These are phyloP conservation scores for Metschnikowia picachoensis DNA, from an alignment of 805 yeast genomes.

Conservation along the genomic window DNA sequence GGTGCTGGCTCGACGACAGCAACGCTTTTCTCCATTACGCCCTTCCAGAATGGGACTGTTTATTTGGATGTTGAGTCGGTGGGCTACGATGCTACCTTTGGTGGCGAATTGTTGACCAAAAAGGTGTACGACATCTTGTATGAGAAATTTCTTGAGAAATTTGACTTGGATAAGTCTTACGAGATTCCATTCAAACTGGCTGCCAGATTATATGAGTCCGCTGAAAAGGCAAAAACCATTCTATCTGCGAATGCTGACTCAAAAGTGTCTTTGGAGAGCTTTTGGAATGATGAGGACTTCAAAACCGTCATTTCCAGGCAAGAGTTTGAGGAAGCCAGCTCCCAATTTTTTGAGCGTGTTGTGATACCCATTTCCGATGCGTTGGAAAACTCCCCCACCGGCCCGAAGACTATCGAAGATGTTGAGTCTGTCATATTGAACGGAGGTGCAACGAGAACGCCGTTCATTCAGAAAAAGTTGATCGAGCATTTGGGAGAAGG, in stretches of 20 bases:
- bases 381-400: conserved; percentile 33
- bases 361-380: conserved; percentile 54
- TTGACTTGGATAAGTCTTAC: conserved; percentile 35
- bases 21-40: conserved; percentile 66
- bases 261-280: conserved; percentile 68
- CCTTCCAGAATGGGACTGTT: conserved; percentile 39
- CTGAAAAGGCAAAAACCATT: conserved; percentile 85
- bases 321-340: conserved; percentile 66
- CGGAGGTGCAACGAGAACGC: conserved; percentile 92
- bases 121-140: conserved; percentile 58
- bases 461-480: conserved; percentile 70
- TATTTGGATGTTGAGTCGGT: conserved; percentile 65
- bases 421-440: conserved; percentile 68
- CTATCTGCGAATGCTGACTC: conserved; percentile 87
- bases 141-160: conserved; percentile 49
- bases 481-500: conserved; percentile 53
- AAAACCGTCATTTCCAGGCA: conserved; percentile 61
- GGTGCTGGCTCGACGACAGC: conserved; percentile 93
- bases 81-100: conserved; percentile 62
- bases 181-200: conserved; percentile 55
- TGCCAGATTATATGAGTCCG: conserved; percentile 69
- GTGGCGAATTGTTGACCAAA: conserved; percentile 73
- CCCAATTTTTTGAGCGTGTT: conserved; percentile 44
- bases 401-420: conserved; percentile 25
- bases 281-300: conserved; percentile 73